phyloP scores from a whole-genome alignment of 495 filamentous ascomycete genomes.

The Letharia columbiana region DNA sequence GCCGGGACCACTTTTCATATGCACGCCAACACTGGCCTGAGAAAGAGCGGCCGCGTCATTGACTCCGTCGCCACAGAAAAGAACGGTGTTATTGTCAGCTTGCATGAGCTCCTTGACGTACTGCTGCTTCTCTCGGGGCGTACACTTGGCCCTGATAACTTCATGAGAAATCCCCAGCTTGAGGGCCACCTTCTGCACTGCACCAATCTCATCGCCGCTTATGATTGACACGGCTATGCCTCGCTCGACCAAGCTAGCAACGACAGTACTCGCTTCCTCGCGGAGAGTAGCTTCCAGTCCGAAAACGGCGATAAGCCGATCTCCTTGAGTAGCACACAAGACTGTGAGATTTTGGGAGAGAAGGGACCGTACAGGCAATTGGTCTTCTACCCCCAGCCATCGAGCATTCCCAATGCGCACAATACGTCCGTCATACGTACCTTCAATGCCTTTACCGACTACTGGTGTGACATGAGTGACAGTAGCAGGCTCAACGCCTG shows the following conservation, averaged over 20 bases:
- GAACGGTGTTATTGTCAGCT: constrained; percentile 30
- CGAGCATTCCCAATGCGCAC: constrained; percentile 55
- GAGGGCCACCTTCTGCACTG: constrained; percentile 47
- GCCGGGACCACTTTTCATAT: constrained; percentile 54
- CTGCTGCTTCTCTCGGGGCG: constrained; percentile 53
- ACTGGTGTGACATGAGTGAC: not conserved
- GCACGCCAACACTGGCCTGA: constrained; percentile 64
- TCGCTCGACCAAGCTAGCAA: constrained; percentile 46
- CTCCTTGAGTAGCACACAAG: constrained; percentile 54
- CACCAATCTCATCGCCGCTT: constrained; percentile 58
- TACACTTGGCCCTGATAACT: constrained; percentile 43
- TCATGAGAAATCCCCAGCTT: constrained; percentile 43
- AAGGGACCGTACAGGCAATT: constrained; percentile 37
- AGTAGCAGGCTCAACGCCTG: constrained; percentile 22
- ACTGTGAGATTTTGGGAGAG: constrained; percentile 44
- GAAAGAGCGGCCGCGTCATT: constrained; percentile 72
- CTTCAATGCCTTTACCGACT: constrained; percentile 41
- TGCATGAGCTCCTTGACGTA: constrained; percentile 45
- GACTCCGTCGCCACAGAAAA: constrained; percentile 73
- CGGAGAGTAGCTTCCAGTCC: constrained; percentile 54
- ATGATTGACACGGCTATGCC: constrained; percentile 53
- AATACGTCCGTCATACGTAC: constrained; percentile 23
- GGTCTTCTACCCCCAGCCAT: constrained; percentile 43
- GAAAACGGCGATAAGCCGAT: constrained; percentile 45
- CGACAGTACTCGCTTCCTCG: constrained; percentile 41